These are phyloP conservation scores for Cercospora beticola DNA, from an alignment of 2,329 filamentous ascomycete species.

Conservation along the genomic window DNA sequence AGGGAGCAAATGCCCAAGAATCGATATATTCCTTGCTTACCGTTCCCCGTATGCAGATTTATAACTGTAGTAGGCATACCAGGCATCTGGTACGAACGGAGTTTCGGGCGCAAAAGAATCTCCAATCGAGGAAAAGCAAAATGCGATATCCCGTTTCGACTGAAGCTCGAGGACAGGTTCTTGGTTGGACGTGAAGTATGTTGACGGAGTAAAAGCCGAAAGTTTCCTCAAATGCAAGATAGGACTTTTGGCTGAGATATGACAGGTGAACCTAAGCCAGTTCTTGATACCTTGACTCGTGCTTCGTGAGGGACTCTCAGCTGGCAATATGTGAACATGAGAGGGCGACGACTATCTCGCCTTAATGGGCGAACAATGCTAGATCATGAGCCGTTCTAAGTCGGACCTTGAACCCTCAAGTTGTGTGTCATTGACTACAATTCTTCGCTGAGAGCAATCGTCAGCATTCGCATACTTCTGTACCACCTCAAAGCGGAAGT, in stretches of 20 bases:
- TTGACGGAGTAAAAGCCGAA: neutral
- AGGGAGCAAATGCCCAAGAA: too few species aligned
- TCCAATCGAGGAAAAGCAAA: neutral
- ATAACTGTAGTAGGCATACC: too few species aligned
- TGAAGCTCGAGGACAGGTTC: neutral
- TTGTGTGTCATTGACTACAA: neutral
- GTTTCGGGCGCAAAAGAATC: neutral
- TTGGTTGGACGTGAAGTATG: neutral
- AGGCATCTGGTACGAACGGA: too few species aligned
- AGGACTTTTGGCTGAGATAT: neutral
- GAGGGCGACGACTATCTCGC: neutral
- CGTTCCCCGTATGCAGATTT: too few species aligned
- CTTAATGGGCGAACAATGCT: neutral
- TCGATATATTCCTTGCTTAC: too few species aligned
- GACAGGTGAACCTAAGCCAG: neutral
- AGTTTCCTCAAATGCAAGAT: neutral
- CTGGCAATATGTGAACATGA: neutral
- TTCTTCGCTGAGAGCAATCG: neutral
- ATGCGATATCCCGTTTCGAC: neutral
- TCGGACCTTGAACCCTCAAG: neutral
- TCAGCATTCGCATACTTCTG: neutral
- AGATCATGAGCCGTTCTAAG: neutral
- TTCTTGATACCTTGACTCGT: neutral
- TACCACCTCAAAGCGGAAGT: neutral
- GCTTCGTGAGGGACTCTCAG: neutral